Conservation (phyloP, 2,329 filamentous ascomycete species). For the Stachybotrys elegans region DNA sequence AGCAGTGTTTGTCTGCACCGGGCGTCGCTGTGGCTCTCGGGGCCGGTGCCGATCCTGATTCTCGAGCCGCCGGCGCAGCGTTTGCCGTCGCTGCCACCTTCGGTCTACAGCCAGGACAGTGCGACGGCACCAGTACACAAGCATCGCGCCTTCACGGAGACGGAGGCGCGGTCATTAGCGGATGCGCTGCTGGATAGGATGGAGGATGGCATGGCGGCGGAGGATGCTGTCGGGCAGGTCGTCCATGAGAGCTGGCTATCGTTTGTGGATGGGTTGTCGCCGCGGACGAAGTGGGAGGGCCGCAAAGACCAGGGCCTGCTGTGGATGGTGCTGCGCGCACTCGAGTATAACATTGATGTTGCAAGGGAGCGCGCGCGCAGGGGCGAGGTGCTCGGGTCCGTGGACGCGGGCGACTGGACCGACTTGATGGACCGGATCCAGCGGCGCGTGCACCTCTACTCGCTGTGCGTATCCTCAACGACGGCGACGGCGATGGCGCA, state of each 20-base stretch:
- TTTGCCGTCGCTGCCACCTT: too few relatives aligned
- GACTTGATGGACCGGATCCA: constrained; percentile 16
- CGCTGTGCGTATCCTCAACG: constrained; percentile 2
- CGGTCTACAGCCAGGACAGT: too few relatives aligned
- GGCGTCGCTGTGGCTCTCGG: neutral
- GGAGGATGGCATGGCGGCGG: constrained; percentile 7
- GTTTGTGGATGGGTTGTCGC: constrained; percentile 14
- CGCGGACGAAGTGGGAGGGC: constrained; percentile 5
- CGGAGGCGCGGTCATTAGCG: constrained; percentile 10
- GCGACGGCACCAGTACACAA: too few relatives aligned
- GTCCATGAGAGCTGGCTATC: constrained; percentile 20
- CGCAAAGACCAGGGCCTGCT: constrained; percentile 11
- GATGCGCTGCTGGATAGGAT: constrained; percentile 14
- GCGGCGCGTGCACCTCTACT: constrained; percentile 16
- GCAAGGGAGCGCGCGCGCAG: constrained; percentile 14
- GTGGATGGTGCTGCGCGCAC: constrained; percentile 13
- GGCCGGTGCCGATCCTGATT: neutral
- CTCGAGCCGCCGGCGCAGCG: neutral
- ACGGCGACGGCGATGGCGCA: constrained; percentile 6
- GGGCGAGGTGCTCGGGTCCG: constrained; percentile 8
- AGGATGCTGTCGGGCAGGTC: constrained; percentile 17
- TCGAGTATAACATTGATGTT: constrained; percentile 19
- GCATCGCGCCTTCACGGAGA: too few relatives aligned
- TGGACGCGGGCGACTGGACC: constrained; percentile 14
- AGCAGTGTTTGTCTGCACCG: neutral